phyloP scores from a whole-genome alignment of 2,329 filamentous ascomycete genomes.

The Fusarium coicis region DNA sequence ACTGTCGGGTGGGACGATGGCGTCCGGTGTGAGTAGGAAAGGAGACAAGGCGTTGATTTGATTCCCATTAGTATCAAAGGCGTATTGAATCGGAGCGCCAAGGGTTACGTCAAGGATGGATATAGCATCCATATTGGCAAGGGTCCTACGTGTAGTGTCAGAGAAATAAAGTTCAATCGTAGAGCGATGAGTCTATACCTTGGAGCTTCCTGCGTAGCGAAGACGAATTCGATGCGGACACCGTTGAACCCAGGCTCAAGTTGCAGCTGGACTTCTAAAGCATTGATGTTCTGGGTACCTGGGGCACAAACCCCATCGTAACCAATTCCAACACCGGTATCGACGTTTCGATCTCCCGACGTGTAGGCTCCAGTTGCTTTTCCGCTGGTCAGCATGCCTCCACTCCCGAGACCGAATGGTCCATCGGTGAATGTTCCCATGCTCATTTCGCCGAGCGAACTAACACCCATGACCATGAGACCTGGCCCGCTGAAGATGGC shows the following conservation, averaged over 20 bases:
- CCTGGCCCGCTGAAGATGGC: background rate
- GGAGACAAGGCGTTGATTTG: background rate
- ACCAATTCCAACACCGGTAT: background rate
- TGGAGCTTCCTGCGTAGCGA: background rate
- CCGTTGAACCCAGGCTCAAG: background rate
- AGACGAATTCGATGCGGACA: background rate
- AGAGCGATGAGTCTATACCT: background rate
- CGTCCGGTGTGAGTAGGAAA: background rate
- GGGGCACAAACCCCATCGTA: background rate
- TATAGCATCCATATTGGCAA: background rate
- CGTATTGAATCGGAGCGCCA: background rate
- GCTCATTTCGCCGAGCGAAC: background rate
- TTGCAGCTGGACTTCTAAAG: background rate
- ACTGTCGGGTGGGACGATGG: background rate
- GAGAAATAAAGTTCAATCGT: background rate
- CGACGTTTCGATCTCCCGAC: background rate
- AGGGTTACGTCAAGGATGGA: background rate
- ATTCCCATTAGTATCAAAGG: background rate
- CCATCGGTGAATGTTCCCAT: background rate
- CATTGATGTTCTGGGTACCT: background rate
- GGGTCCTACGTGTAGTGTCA: background rate
- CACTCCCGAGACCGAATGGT: background rate
- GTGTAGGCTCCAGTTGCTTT: background rate
- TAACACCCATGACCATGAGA: background rate
- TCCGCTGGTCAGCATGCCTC: background rate